A percentile compares a stretch with the other conserved stretches of the same genome.
phyloP scores from a whole-genome alignment of 2,329 filamentous ascomycete species.

The Stylonectria norvegica region DNA sequence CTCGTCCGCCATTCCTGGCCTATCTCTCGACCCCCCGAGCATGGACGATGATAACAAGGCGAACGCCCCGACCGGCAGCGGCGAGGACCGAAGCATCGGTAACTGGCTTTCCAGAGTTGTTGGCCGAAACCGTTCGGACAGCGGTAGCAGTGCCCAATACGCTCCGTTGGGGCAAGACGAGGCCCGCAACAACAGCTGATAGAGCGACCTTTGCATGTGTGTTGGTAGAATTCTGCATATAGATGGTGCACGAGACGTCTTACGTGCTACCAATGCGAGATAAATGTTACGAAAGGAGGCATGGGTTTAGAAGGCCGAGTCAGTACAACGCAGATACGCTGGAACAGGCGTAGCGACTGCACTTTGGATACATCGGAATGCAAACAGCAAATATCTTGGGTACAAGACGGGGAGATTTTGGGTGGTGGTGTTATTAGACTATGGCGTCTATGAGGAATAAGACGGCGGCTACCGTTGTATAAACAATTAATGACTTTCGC shows the following conservation, averaged over 20 bases:
- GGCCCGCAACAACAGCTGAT: slow-evolving; percentile 25
- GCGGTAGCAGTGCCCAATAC: slow-evolving; percentile 39
- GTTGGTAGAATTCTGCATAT: slow-evolving; percentile 37
- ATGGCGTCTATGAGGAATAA: slow-evolving; percentile 15
- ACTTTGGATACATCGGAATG: slow-evolving; percentile 7
- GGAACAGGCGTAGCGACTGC: slow-evolving; percentile 3
- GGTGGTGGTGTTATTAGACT: slow-evolving; percentile 19
- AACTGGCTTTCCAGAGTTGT: slow-evolving; percentile 48
- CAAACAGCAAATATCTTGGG: slow-evolving; percentile 11
- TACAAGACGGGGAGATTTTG: slow-evolving; percentile 7
- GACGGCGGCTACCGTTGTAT: slow-evolving; percentile 12
- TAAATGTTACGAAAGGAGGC: slow-evolving; percentile 6
- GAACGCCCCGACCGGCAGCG: slow-evolving; percentile 31
- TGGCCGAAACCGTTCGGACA: slow-evolving; percentile 37
- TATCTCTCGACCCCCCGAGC: slow-evolving; percentile 77
- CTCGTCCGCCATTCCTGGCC: slow-evolving; percentile 69
- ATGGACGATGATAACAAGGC: slow-evolving; percentile 50
- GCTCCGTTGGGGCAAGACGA: slow-evolving; percentile 41
- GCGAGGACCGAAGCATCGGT: slow-evolving; percentile 42
- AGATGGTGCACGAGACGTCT: slow-evolving; percentile 30
- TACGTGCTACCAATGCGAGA: slow-evolving; percentile 16
- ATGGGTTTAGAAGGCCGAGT: background rate
- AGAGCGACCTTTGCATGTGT: slow-evolving; percentile 14
- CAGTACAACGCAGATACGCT: background rate
- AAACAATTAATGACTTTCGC: slow-evolving; percentile 16